Conservation (phyloP, 768 basidiomycete genomes). For the Kondoa subrosea region DNA sequence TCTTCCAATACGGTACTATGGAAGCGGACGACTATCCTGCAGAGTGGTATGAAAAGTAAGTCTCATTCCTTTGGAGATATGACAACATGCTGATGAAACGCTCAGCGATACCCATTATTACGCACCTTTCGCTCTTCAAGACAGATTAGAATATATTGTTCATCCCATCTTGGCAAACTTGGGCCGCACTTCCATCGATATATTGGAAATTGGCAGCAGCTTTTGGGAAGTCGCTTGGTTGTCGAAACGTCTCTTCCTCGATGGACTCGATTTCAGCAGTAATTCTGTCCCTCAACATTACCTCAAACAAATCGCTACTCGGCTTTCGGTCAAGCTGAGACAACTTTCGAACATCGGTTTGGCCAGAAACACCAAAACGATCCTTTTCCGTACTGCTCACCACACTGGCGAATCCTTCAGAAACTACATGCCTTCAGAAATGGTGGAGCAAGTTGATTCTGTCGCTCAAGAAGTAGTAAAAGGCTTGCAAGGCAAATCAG, state of each 20-base stretch:
- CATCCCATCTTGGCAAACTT: not conserved
- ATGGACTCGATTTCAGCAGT: not conserved
- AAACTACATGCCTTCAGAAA: not conserved
- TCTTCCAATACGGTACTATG: not conserved
- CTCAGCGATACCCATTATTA: constrained; percentile 2
- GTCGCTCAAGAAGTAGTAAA: not conserved
- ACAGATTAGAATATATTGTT: not conserved
- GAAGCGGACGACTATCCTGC: not conserved
- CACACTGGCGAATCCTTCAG: not conserved
- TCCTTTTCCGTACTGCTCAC: not conserved
- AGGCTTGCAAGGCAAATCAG: not conserved
- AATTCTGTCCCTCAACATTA: not conserved
- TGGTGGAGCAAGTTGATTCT: not conserved
- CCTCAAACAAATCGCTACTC: not conserved
- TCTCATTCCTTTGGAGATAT: too few relatives aligned
- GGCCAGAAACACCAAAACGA: too few relatives aligned
- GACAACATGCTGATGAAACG: too few relatives aligned
- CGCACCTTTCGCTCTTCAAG: not conserved
- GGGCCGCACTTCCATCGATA: not conserved
- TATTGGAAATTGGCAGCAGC: not conserved
- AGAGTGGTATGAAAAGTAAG: not conserved
- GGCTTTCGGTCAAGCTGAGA: not conserved
- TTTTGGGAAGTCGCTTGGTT: not conserved
- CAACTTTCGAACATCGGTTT: too few relatives aligned
- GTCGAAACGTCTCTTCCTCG: not conserved